Percentiles rank a stretch among this genome's conserved stretches.
Evolutionary conservation across 2,329 filamentous ascomycete species (phyloP).

Genomic region (Cladophialophora bantiana): DNA sequence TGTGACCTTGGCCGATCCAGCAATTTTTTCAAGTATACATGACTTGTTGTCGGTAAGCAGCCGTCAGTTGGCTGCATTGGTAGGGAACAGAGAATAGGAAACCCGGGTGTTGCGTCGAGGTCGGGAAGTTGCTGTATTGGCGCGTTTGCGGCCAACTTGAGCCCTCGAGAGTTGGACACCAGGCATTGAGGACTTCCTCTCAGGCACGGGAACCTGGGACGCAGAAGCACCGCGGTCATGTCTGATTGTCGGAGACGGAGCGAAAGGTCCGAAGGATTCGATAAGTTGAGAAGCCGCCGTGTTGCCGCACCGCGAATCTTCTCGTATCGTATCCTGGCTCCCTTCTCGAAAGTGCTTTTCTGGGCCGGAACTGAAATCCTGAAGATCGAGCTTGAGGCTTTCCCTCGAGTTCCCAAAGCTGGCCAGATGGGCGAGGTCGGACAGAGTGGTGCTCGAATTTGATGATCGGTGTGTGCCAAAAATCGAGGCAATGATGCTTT

Average conservation of each 20-base stretch:
- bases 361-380: constrained; percentile 3
- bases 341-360: constrained; percentile 30
- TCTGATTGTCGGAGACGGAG: constrained; percentile 14
- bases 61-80: constrained; percentile 27
- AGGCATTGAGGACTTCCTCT: constrained; percentile 36
- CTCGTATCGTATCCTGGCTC: constrained; percentile 36
- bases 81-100: constrained; percentile 55
- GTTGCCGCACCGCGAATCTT: constrained; percentile 20
- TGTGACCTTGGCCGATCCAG: not conserved
- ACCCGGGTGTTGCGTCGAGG: constrained; percentile 42
- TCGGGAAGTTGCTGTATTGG: constrained; percentile 34
- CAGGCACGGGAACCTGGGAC: constrained; percentile 35
- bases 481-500: constrained; percentile 60
- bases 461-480: constrained; percentile 57
- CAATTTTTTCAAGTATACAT: constrained; percentile 2
- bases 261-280: constrained; percentile 4
- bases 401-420: constrained; percentile 38
- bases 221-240: constrained; percentile 31
- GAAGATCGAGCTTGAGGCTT: constrained; percentile 31
- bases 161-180: constrained; percentile 17
- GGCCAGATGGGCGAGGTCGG: constrained; percentile 45
- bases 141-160: constrained; percentile 29
- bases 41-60: not conserved
- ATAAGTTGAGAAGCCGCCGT: not conserved
- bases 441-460: constrained; percentile 54